Evolutionary conservation across 441 rosid genomes (phyloP), one percentile per base, ranked within the genome.

Genomic region (Adansonia grandidieri): DNA sequence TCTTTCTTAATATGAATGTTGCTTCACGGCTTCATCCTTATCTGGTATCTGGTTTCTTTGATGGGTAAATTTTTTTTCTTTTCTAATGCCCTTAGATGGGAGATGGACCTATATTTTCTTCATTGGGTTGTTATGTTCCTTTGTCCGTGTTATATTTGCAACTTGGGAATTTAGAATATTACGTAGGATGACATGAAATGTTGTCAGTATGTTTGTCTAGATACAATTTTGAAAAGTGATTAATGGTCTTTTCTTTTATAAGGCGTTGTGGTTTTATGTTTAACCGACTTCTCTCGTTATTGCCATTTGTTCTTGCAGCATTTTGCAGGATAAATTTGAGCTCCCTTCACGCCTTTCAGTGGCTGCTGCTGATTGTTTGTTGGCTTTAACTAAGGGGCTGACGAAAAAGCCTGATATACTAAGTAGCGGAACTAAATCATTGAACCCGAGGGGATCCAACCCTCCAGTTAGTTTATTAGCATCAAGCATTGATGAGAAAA

Each of bases 361-460:
- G 73, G 84, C 92, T 69, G 99, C 97, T 87, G 97, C 99, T 73
- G 99, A 95, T 85, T 95, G 99, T 78, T 84, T 89, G 65, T 82
- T 95, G 78, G 82, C 98, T 57, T 73, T 95, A 54, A 91, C 89
- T 47, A 91, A 87, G 80, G 97, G 94, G 76, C 80, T 95, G 80
- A 85, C 94, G 58, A 95, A 87, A 85, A 91, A 81, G 77, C 82
- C 82, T 78, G 88, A 81, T 77, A 85, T 79, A 50, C 63, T 78
- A 7, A 82, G 80, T 54, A 88, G 79, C 56, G 86, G 60, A 77
- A 81, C 82, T 54, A 87, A 85, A 77, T 53, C 83, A 75, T 75
- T 82, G 79, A 82, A 79, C 78, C 66, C 83, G 60, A 80, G 64
- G 72, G 78, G 82, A 77, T 79, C 88, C 71, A 73, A 77, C 54